Percentiles rank a stretch among this genome's conserved stretches.
Conservation (phyloP, 495 filamentous ascomycete species). For the Xylaria grammica region DNA sequence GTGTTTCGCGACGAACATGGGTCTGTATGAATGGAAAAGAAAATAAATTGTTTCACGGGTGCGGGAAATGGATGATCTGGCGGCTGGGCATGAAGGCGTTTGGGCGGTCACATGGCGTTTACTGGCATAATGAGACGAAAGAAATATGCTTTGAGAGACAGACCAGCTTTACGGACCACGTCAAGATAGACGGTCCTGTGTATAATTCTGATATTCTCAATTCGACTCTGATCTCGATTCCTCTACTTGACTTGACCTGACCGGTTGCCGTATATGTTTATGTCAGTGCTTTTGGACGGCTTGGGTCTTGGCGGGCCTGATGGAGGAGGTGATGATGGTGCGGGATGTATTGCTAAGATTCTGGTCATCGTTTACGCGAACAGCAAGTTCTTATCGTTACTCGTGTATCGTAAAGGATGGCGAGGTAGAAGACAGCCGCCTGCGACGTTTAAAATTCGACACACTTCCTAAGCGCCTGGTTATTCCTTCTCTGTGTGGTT, state of each 20-base stretch:
- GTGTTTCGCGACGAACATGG: not conserved
- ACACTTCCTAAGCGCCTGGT: no score
- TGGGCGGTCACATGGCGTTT: slow-evolving; percentile 3
- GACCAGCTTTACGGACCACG: not conserved
- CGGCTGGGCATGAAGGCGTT: slow-evolving; percentile 2
- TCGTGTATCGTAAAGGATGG: no score
- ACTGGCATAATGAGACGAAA: not conserved
- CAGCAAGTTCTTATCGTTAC: no score
- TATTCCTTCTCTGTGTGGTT: no score
- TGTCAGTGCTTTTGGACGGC: no score
- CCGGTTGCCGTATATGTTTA: no score
- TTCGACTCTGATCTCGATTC: not conserved
- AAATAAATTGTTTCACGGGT: not conserved
- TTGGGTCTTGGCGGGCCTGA: no score
- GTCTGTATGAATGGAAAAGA: slow-evolving; percentile 16
- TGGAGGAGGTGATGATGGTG: no score
- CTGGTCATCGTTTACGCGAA: no score
- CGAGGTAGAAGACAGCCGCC: no score
- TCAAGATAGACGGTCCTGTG: not conserved
- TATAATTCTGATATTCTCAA: slow-evolving; percentile 1
- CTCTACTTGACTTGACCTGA: not conserved
- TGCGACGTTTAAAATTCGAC: no score
- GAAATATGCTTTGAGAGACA: not conserved
- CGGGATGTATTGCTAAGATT: no score
- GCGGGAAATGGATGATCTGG: not conserved